These are phyloP conservation scores for Xylaria sp. DNA, from an alignment of 2,329 filamentous ascomycete species.

Conservation along the genomic window DNA sequence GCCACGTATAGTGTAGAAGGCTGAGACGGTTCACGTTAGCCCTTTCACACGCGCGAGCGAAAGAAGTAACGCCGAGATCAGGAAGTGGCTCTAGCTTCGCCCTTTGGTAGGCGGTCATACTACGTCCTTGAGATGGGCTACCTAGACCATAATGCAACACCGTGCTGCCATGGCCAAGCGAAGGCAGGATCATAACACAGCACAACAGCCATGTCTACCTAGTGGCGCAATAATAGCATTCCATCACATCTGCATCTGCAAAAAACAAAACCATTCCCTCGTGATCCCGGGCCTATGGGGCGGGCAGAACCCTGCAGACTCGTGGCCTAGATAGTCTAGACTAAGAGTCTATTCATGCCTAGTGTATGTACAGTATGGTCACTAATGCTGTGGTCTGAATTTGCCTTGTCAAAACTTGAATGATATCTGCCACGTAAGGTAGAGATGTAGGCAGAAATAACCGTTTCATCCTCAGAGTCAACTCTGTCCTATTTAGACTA, in stretches of 20 bases:
- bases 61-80: conserved; percentile 18
- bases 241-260: conserved; percentile 22
- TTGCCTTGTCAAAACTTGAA: conserved; percentile 12
- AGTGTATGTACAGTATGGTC: conserved; percentile 2
- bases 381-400: conserved; percentile 1
- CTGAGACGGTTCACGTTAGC: conserved; percentile 24
- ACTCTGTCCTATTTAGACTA: conserved; percentile 12
- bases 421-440: conserved; percentile 25
- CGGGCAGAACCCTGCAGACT: conserved; percentile 15
- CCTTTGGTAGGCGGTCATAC: conserved; percentile 3
- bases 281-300: conserved; percentile 5
- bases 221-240: conserved; percentile 7
- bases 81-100: conserved; percentile 5
- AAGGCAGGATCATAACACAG: conserved; percentile 15
- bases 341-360: conserved; percentile 21
- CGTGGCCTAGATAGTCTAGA: conserved; percentile 26
- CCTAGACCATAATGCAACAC: conserved; percentile 12
- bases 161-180: conserved; percentile 18
- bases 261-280: conserved; percentile 5
- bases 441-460: conserved; percentile 13
- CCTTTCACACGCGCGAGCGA: conserved; percentile 15
- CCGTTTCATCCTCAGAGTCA: conserved; percentile 6
- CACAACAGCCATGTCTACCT: neutral
- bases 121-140: conserved; percentile 5
- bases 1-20: conserved; percentile 6